Conservation (phyloP, 352 stramenopile species). For the Pythium apleroticum region DNA sequence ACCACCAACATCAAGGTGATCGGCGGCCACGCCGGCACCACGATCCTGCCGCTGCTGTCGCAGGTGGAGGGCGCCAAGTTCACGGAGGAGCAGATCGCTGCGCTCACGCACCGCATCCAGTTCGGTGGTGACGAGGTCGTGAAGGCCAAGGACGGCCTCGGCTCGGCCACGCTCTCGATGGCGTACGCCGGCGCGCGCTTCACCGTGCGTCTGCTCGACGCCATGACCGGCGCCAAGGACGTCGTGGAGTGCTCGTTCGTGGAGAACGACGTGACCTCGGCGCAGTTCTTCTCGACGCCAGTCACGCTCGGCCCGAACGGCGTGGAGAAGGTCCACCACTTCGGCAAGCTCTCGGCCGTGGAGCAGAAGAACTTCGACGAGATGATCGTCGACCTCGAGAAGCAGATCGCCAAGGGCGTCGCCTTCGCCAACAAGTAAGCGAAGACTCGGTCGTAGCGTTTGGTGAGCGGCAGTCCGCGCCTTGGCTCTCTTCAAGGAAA, state of each 20-base stretch:
- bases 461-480: too few relatives aligned
- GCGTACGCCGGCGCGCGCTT: constrained; percentile 98
- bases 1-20: constrained; percentile 94
- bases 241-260: constrained; percentile 98
- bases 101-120: constrained; percentile 96
- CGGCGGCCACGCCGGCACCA: constrained; percentile 98
- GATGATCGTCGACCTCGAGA: constrained; percentile 86
- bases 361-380: constrained; percentile 90
- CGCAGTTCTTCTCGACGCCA: constrained; percentile 95
- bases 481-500: too few relatives aligned
- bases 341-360: constrained; percentile 81
- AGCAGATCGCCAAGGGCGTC: constrained; percentile 88
- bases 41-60: constrained; percentile 98
- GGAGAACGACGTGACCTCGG: constrained; percentile 94
- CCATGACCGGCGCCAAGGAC: constrained; percentile 93
- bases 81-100: constrained; percentile 92
- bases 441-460: background rate
- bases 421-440: constrained; percentile 79
- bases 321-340: constrained; percentile 94
- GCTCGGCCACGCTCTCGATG: constrained; percentile 99
- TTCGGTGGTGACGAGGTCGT: constrained; percentile 96
- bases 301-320: constrained; percentile 96
- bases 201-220: constrained; percentile 90
- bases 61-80: constrained; percentile 93
- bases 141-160: constrained; percentile 94